Evolutionary conservation across 208 protist species (phyloP), one percentile per base, ranked within the genome.

Genomic region (Acanthamoeba sp.): DNA sequence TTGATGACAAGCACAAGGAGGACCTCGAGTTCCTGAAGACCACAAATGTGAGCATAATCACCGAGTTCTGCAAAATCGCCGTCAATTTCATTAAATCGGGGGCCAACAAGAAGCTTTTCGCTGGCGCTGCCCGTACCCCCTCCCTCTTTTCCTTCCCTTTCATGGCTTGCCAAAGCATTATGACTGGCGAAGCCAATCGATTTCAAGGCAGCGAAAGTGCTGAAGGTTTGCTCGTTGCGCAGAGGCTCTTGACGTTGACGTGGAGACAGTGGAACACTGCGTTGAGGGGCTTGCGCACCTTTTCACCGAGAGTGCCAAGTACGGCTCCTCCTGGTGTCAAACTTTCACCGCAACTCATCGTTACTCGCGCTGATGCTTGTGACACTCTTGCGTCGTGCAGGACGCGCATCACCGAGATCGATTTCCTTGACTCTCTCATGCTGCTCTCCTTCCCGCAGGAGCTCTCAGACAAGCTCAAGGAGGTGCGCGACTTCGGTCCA

Each of bases 1-100:
- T 93, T 29, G 90, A 93, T 84, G 90, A 93, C n/a, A 84, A 93
- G n/a, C 90, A 93, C 66, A 78, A 84, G 45, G 90, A 93, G 42
- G 90, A 93, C 48, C 69, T 93, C 14, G 62, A 55, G 42, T 93
- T 93, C 45, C 71, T 93, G 16, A 93, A 93, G 69, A 66, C 40
- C 0, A 84, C 59, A 7, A 66, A 78, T 32, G 40, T 59, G 0
- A 93, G 45, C 27, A 42, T 93, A 40, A 32, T 93, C 20, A 84
- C 24, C 36, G 90, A 93, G 40, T 93, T 93, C n/a, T 93, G 90
- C 66, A 93, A 93, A 64, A 93, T 93, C 32, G 90, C 90, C 20
- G 90, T 93, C 42, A 93, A 78, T 34, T 93, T 93, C 48, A 55
- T 93, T 29, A 78, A 84, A 84, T 85, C 62, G 62, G 90, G 90